Evolutionary conservation across 2,329 filamentous ascomycete species (phyloP).

Genomic region (Fusarium veterinarium): DNA sequence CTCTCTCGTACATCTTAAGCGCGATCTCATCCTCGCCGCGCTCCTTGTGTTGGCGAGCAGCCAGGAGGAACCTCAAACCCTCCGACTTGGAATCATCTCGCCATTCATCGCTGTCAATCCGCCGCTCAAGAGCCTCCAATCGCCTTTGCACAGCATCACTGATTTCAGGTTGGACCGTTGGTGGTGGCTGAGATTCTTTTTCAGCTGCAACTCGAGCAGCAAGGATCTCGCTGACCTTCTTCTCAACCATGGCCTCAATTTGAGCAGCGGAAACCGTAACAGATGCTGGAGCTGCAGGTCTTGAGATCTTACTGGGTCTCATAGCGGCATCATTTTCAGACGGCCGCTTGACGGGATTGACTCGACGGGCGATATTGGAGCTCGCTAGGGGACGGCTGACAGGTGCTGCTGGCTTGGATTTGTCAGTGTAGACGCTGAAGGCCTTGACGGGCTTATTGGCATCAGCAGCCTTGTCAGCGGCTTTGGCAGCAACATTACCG

Average conservation of each 20-base stretch:
- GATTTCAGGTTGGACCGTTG: constrained; percentile 61
- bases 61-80: constrained; percentile 86
- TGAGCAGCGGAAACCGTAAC: constrained; percentile 73
- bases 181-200: constrained; percentile 48
- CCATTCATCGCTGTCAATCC: constrained; percentile 75
- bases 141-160: constrained; percentile 83
- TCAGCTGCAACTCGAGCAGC: constrained; percentile 73
- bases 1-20: constrained; percentile 86
- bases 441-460: constrained; percentile 80
- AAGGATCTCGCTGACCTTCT: constrained; percentile 89
- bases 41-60: constrained; percentile 91
- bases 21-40: constrained; percentile 82
- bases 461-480: constrained; percentile 52
- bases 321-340: constrained; percentile 53
- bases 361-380: constrained; percentile 49
- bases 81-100: constrained; percentile 80
- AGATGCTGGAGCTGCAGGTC: constrained; percentile 44
- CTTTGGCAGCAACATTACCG: constrained; percentile 61
- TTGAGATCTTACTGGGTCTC: constrained; percentile 61
- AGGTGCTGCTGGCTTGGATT: constrained; percentile 60
- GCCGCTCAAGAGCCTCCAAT: constrained; percentile 84
- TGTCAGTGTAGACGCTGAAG: constrained; percentile 89
- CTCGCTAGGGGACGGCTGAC: constrained; percentile 50
- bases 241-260: constrained; percentile 92
- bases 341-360: constrained; percentile 55